Evolutionary conservation across 2,329 filamentous ascomycete genomes (phyloP).

Genomic region (Talaromyces atroroseus): DNA sequence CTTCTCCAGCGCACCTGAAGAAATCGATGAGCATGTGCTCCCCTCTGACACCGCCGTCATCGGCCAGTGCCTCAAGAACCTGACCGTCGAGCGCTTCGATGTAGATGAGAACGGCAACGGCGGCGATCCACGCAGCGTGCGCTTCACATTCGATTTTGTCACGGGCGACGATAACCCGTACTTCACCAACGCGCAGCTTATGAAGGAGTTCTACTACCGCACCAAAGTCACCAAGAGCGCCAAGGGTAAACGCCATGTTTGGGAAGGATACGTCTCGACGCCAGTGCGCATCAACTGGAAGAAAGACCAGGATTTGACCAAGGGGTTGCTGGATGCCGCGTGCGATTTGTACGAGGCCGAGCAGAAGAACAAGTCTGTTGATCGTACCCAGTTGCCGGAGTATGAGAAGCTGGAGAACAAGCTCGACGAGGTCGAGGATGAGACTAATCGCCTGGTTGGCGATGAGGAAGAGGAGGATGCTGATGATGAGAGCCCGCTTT

Average conservation of each 20-base stretch:
- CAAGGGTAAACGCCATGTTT: slow-evolving; percentile 49
- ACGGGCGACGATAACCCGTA: slow-evolving; percentile 60
- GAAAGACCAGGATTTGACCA: slow-evolving; percentile 75
- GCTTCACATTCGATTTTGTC: slow-evolving; percentile 70
- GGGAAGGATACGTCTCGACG: slow-evolving; percentile 76
- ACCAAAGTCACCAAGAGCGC: slow-evolving; percentile 45
- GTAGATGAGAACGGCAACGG: slow-evolving; percentile 55
- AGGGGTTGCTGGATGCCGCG: slow-evolving; percentile 70
- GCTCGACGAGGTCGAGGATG: slow-evolving; percentile 37
- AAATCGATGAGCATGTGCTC: slow-evolving; percentile 84
- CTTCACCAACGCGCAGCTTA: slow-evolving; percentile 70
- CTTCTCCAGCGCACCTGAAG: slow-evolving; percentile 75
- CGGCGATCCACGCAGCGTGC: slow-evolving; percentile 69
- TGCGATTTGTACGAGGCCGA: slow-evolving; percentile 63
- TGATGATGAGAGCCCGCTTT: slow-evolving; percentile 45
- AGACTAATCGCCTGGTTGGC: slow-evolving; percentile 21
- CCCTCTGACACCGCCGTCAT: slow-evolving; percentile 68
- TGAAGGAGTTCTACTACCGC: slow-evolving; percentile 91
- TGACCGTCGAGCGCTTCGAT: slow-evolving; percentile 78
- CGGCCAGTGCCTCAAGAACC: slow-evolving; percentile 58
- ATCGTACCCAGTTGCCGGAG: slow-evolving; percentile 47
- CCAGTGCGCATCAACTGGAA: slow-evolving; percentile 87
- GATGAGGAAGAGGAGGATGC: slow-evolving; percentile 29
- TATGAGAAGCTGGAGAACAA: slow-evolving; percentile 52
- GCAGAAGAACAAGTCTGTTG: slow-evolving; percentile 39